Percentiles rank a stretch among this genome's conserved stretches.
Evolutionary conservation across 1,139 yeast genomes (phyloP).

Genomic region (Yamadazyma songkhlaensis): DNA sequence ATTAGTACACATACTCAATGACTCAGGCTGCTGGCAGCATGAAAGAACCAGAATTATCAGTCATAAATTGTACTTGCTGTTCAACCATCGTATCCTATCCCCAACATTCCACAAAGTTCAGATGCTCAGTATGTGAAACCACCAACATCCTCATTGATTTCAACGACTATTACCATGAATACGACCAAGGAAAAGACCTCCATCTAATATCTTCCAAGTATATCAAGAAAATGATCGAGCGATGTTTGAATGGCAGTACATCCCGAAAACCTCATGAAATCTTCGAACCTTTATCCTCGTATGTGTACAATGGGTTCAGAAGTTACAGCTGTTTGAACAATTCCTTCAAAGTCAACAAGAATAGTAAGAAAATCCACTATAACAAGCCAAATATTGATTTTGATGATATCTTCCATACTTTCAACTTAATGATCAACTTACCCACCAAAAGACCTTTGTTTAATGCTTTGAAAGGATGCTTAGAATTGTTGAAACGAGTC

Average conservation of each 20-base stretch:
- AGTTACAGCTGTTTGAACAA: conserved; percentile 39
- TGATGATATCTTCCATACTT: conserved; percentile 41
- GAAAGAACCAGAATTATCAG: conserved; percentile 11
- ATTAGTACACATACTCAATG: no score
- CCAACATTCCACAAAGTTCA: conserved; percentile 41
- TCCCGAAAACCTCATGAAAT: conserved; percentile 25
- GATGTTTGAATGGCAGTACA: conserved; percentile 21
- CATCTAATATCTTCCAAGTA: conserved; percentile 24
- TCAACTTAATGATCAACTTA: conserved; percentile 39
- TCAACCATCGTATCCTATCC: conserved; percentile 57
- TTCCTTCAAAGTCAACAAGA: conserved; percentile 42
- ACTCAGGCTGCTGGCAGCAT: conserved; percentile 2
- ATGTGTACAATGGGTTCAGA: conserved; percentile 41
- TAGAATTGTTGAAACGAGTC: conserved; percentile 44
- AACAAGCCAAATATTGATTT: conserved; percentile 47
- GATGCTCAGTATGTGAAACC: conserved; percentile 57
- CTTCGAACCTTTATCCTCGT: conserved; percentile 50
- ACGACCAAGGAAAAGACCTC: conserved; percentile 7
- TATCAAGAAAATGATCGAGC: conserved; percentile 27
- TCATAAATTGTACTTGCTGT: conserved; percentile 52
- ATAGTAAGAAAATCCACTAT: conserved; percentile 25
- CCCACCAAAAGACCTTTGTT: conserved; percentile 62
- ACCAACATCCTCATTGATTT: conserved; percentile 31
- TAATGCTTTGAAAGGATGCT: conserved; percentile 48
- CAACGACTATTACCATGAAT: conserved; percentile 5